Evolutionary conservation across 2,329 filamentous ascomycete species (phyloP).

Genomic region (Cladosporium sp.): DNA sequence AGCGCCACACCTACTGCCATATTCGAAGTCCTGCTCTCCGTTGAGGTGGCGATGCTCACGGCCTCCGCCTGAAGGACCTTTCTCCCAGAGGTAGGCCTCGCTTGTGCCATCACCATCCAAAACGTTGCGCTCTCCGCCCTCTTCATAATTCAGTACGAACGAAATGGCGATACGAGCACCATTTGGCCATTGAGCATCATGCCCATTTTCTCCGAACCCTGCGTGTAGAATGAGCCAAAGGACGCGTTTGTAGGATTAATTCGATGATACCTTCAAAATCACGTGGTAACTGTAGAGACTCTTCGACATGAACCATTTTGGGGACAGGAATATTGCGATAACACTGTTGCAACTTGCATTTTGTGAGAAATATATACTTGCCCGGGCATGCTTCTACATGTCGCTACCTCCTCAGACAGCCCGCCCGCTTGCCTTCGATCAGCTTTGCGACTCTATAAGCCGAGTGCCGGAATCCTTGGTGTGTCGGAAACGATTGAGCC

Average conservation of each 20-base stretch:
- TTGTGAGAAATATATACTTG: no score
- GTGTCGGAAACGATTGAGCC: no score
- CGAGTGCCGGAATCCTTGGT: no score
- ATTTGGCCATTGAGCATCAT: constrained; percentile 37
- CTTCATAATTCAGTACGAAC: constrained; percentile 45
- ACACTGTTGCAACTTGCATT: no score
- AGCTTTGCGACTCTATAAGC: no score
- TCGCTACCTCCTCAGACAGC: no score
- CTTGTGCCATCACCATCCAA: constrained; percentile 36
- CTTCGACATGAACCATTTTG: constrained; percentile 30
- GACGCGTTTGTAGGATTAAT: no score
- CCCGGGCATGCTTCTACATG: no score
- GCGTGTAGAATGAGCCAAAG: no score
- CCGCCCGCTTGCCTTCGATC: no score
- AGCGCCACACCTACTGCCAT: constrained; percentile 32
- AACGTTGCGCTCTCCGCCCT: constrained; percentile 38
- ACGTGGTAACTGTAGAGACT: constrained; percentile 33
- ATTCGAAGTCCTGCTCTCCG: constrained; percentile 43
- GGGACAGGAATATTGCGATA: no score
- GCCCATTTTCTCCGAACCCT: constrained; percentile 23
- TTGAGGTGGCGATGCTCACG: constrained; percentile 37
- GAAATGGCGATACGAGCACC: constrained; percentile 40
- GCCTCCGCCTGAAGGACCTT: constrained; percentile 23
- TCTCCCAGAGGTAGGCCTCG: constrained; percentile 39
- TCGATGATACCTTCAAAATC: constrained; percentile 38